These are phyloP conservation scores for Elongisporangium senticosum DNA, from an alignment of 352 stramenopile genomes.

Conservation along the genomic window DNA sequence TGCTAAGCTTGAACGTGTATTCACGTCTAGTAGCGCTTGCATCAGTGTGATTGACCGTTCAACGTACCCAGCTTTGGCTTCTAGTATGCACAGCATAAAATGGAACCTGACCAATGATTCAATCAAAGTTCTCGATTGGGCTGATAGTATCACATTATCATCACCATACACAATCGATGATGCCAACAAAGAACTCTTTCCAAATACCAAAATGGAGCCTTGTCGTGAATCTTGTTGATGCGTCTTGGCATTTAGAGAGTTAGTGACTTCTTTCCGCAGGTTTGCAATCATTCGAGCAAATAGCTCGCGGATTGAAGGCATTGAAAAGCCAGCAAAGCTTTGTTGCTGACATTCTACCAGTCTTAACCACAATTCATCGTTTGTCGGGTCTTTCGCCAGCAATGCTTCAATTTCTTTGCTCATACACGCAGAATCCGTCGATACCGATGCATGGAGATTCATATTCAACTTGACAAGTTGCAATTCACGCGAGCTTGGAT, in stretches of 20 bases:
- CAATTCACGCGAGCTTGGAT: constrained; percentile 41
- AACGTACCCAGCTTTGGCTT: constrained; percentile 45
- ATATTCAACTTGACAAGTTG: constrained; percentile 52
- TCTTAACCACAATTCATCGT: constrained; percentile 49
- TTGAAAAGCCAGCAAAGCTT: constrained; percentile 68
- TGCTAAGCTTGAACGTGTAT: constrained; percentile 2
- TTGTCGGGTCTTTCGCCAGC: constrained; percentile 42
- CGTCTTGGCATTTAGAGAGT: constrained; percentile 2
- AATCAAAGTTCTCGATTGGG: constrained; percentile 10
- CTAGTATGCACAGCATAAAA: constrained; percentile 39
- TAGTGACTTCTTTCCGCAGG: constrained; percentile 26
- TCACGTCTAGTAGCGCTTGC: constrained; percentile 62
- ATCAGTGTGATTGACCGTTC: constrained; percentile 63
- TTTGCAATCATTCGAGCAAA: constrained; percentile 61
- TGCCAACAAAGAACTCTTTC: no score
- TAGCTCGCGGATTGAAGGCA: constrained; percentile 58
- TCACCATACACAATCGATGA: no score
- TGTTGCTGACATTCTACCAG: constrained; percentile 44
- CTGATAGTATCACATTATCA: neutral
- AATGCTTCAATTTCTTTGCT: constrained; percentile 30
- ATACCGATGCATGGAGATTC: constrained; percentile 11
- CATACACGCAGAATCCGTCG: constrained; percentile 21
- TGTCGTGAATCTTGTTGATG: neutral
- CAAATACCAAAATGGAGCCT: neutral
- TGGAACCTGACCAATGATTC: constrained; percentile 42